Percentiles rank a stretch among this genome's conserved stretches.
Conservation (phyloP, 2,329 filamentous ascomycete species). For the Fusarium coicis region DNA sequence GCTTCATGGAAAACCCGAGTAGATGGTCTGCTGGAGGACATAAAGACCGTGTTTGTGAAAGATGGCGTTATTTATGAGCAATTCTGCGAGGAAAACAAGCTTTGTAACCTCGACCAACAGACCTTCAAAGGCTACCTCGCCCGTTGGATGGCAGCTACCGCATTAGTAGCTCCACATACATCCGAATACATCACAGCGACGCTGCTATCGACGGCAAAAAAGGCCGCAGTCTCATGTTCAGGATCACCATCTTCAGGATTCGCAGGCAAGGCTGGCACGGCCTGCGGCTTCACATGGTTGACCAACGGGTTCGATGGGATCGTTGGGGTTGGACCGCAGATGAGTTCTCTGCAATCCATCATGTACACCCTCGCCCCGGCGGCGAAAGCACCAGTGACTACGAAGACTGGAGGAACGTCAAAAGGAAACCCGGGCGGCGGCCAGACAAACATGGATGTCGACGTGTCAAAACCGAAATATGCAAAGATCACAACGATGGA, state of each 20-base stretch:
- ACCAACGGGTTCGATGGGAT: constrained; percentile 65
- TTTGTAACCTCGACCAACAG: constrained; percentile 77
- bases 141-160: constrained; percentile 70
- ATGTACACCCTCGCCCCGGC: constrained; percentile 66
- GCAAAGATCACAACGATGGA: constrained; percentile 58
- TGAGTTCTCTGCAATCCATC: constrained; percentile 72
- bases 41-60: constrained; percentile 64
- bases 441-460: constrained; percentile 42
- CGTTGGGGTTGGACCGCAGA: constrained; percentile 75
- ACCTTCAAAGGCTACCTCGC: constrained; percentile 81
- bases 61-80: constrained; percentile 69
- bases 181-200: neutral
- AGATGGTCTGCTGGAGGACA: constrained; percentile 65
- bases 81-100: constrained; percentile 69
- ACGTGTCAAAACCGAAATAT: constrained; percentile 37
- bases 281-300: constrained; percentile 75
- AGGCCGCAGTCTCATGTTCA: constrained; percentile 65
- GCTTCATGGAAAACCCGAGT: constrained; percentile 67
- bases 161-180: constrained; percentile 60
- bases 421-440: constrained; percentile 62
- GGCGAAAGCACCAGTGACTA: constrained; percentile 59
- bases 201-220: constrained; percentile 28
- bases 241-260: constrained; percentile 57
- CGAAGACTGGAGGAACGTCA: constrained; percentile 68
- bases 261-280: constrained; percentile 66